A percentile compares a stretch with the other conserved stretches of the same genome.
phyloP scores from a whole-genome alignment of 768 basidiomycete genomes.

The Lactarius akahatsu region DNA sequence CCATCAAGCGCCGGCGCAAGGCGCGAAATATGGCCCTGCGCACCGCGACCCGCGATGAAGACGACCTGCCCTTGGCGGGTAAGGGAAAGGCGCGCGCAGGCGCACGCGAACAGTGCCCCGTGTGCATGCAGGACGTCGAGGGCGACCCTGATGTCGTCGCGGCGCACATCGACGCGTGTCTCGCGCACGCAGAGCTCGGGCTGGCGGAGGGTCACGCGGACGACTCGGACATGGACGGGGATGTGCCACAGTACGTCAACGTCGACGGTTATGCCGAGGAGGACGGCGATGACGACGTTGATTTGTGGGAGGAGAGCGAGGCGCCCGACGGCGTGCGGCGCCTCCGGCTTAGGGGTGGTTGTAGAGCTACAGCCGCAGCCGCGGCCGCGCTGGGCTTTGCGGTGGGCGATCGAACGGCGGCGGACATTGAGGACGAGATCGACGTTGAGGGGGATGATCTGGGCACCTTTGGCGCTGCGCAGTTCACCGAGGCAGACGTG shows the following conservation, averaged over 20 bases:
- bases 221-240: constrained; percentile 36
- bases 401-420: constrained; percentile 51
- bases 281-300: constrained; percentile 44
- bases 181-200: constrained; percentile 50
- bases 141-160: constrained; percentile 74
- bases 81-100: constrained; percentile 29
- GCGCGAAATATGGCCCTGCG: constrained; percentile 65
- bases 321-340: constrained; percentile 31
- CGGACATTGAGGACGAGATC: constrained; percentile 75
- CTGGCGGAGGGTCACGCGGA: background rate
- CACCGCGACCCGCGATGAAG: constrained; percentile 63
- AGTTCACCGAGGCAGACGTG: constrained; percentile 76
- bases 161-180: constrained; percentile 80
- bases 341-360: constrained; percentile 14
- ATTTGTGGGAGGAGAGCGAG: constrained; percentile 39
- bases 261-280: constrained; percentile 28
- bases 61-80: constrained; percentile 33
- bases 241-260: constrained; percentile 32
- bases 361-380: constrained; percentile 4
- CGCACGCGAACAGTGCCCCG: constrained; percentile 54
- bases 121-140: constrained; percentile 55
- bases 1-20: constrained; percentile 69
- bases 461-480: constrained; percentile 60
- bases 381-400: constrained; percentile 52
- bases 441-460: constrained; percentile 80